phyloP scores from a whole-genome alignment of 2,329 filamentous ascomycete genomes.

The Verticillium albo-atrum region DNA sequence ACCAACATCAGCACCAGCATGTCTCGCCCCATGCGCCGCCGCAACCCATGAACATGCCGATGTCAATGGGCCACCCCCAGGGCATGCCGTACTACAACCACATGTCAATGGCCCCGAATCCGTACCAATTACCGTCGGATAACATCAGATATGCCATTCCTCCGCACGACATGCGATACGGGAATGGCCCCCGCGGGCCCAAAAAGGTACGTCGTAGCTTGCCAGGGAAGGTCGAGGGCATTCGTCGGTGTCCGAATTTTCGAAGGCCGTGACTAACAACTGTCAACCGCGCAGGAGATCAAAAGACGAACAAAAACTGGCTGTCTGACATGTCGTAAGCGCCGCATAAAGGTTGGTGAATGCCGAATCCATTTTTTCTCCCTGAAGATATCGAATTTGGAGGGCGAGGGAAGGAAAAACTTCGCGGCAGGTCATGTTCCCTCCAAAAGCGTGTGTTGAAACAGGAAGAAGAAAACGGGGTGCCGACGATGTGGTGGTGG shows the following conservation, averaged over 20 bases:
- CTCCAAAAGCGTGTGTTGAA: no score
- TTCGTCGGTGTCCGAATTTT: no score
- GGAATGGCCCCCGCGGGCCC: slow-evolving; percentile 41
- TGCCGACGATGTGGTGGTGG: background rate
- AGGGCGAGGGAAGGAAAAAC: background rate
- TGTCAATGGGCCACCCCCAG: slow-evolving; percentile 29
- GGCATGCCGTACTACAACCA: slow-evolving; percentile 22
- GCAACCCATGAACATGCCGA: slow-evolving; percentile 28
- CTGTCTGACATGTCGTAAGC: slow-evolving; percentile 58
- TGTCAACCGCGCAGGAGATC: slow-evolving; percentile 57
- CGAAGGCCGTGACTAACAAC: no score
- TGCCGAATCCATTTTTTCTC: slow-evolving; percentile 10
- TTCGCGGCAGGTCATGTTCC: no score
- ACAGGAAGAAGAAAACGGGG: background rate
- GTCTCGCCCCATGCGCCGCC: slow-evolving; percentile 18
- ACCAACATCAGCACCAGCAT: slow-evolving; percentile 2
- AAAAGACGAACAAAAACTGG: slow-evolving; percentile 60
- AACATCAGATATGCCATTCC: background rate
- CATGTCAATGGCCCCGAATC: slow-evolving; percentile 29
- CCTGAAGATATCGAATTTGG: background rate
- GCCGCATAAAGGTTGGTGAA: slow-evolving; percentile 55
- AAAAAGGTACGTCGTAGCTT: slow-evolving; percentile 46
- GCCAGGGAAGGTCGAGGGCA: background rate
- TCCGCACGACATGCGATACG: slow-evolving; percentile 34
- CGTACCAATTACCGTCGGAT: slow-evolving; percentile 23